Base-by-base conservation (phyloP, 2,329 filamentous ascomycete species). In the Cadophora malorum region DNA sequence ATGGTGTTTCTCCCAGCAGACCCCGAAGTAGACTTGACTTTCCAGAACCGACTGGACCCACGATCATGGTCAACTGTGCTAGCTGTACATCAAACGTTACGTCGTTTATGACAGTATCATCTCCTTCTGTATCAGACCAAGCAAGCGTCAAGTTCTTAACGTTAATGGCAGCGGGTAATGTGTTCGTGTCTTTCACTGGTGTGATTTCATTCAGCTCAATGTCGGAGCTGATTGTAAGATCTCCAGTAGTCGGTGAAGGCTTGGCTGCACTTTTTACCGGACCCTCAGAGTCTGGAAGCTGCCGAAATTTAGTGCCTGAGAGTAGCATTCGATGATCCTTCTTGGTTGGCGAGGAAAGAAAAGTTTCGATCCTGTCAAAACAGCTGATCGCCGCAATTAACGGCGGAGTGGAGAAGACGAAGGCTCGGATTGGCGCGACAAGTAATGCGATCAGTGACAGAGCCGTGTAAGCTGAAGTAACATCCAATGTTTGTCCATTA, bases 401-500 rank as follows among this genome's bases (percentile, higher is more conserved):
- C 5, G 76, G 73, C 3, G 81, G 78, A 14, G 81, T 73, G 0
- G 71, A 71, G 66, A 81, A 79, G 38, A 83, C 80, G 66, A 83
- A 71, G 56, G 74, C 76, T 33, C 78, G 78, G 4, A 83, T 74
- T 3, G 81, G 81, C 8, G 76, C 74, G 1, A 77, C 71, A n/a
- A 82, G 70, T 0, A 83, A 72, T 0, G 79, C 69, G 28, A 83
- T 78, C 19, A 81, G 78, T 1, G 81, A 81, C 0, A 83, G 65
- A 0, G 79, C 78, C 0, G 81, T 81, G 60, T 82, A 83, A 19
- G 81, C 73, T 67, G n/a, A 69, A 9, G 71, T 62, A 4, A 69
- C 66, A 64, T 71, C 65, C 8, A 74, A 64, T 38, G 69, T 77
- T 52, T 77, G 69, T 16, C 73, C 75, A 4, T 78, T 77, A n/a